Conservation (phyloP, 495 filamentous ascomycete genomes). For the Trichoderma reesei region DNA sequence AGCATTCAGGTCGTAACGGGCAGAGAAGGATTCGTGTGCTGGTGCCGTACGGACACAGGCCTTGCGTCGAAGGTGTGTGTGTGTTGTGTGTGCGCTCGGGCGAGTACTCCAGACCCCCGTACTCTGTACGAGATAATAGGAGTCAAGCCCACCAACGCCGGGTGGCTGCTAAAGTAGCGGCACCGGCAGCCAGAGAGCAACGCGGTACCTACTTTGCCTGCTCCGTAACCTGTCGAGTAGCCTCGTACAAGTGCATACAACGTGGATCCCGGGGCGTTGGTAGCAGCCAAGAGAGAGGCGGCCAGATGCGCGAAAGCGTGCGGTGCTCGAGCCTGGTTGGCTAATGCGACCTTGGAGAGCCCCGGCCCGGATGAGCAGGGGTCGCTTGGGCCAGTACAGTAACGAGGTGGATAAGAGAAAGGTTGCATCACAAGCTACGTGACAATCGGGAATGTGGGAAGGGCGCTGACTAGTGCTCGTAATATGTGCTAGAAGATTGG, state of each 20-base stretch:
- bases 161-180: too few relatives aligned
- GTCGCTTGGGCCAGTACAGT: not conserved
- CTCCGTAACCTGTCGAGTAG: not conserved
- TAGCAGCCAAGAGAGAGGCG: conserved; percentile 1
- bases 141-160: not conserved
- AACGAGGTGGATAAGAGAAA: conserved; percentile 5
- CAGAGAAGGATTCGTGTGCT: too few relatives aligned
- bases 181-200: not conserved
- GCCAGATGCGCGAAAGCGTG: not conserved
- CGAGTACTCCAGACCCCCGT: too few relatives aligned
- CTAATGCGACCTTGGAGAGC: not conserved
- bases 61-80: too few relatives aligned
- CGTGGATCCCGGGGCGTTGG: conserved; percentile 8
- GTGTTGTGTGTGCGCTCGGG: too few relatives aligned
- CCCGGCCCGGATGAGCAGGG: too few relatives aligned
- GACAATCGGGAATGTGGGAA: conserved; percentile 7
- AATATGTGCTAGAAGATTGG: not conserved
- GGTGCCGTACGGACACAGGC: too few relatives aligned
- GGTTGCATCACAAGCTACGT: conserved; percentile 4
- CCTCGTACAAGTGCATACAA: conserved; percentile 1
- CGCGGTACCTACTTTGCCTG: too few relatives aligned
- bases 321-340: not conserved
- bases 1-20: not conserved
- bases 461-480: conserved; percentile 4
- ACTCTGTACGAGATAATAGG: not conserved